Conservation (phyloP, 805 yeast species). For the Teunomyces barrocoloradensis region DNA sequence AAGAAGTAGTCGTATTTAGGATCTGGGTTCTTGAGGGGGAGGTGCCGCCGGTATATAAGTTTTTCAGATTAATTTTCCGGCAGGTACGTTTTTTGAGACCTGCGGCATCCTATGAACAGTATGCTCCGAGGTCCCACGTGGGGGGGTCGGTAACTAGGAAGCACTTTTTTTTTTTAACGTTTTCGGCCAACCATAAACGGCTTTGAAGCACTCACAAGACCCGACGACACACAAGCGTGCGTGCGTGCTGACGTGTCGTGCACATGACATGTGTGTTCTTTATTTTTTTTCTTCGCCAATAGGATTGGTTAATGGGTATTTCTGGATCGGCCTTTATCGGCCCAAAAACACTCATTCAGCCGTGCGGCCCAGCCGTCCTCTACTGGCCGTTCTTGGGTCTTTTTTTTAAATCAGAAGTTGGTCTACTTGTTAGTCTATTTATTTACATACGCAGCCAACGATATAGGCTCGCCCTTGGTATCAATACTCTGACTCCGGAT, state of each 20-base stretch:
- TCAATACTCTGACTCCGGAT: constrained; percentile 13
- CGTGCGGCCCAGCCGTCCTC: neutral
- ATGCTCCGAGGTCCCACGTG: neutral
- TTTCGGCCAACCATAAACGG: neutral
- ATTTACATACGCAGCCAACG: neutral
- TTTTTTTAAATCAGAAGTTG: neutral
- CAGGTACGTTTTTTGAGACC: neutral
- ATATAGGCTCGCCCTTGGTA: neutral
- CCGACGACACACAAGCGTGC: no score
- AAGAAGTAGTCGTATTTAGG: neutral
- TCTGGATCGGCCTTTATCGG: no score
- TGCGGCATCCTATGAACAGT: no score
- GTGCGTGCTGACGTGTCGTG: no score
- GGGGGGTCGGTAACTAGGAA: neutral
- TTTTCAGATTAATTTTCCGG: neutral
- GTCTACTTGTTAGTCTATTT: neutral
- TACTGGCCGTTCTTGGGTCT: neutral
- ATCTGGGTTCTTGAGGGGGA: neutral
- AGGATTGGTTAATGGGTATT: no score
- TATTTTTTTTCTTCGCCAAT: no score
- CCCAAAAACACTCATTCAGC: neutral
- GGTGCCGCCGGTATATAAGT: neutral
- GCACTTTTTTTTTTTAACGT: neutral
- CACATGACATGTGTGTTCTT: no score
- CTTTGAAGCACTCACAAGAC: neutral